Percentiles rank a stretch among this genome's conserved stretches.
phyloP scores from a whole-genome alignment of 225 moss, liverwort and hornwort genomes.

The Rhytidiadelphus loreus region DNA sequence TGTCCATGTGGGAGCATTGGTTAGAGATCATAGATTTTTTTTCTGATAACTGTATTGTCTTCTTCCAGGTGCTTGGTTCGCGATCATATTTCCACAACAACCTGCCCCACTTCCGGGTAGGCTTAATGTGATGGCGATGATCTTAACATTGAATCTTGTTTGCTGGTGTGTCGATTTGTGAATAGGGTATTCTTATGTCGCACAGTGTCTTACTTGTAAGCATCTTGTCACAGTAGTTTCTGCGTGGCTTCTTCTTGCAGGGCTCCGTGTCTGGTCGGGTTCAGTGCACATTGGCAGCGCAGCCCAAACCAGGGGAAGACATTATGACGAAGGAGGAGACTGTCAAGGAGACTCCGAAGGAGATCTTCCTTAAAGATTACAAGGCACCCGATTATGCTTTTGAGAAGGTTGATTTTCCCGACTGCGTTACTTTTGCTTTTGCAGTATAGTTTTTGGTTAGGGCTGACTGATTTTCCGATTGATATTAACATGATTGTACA shows the following conservation, averaged over 20 bases:
- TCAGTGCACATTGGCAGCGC: slow-evolving; percentile 39
- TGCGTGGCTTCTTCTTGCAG: slow-evolving; percentile 4
- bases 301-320: slow-evolving; percentile 20
- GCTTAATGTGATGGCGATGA: not conserved
- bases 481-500: not conserved
- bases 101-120: slow-evolving; percentile 15
- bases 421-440: not conserved
- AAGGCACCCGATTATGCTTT: slow-evolving; percentile 70
- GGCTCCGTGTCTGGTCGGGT: slow-evolving; percentile 10
- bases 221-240: not conserved
- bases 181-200: not conserved
- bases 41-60: not conserved
- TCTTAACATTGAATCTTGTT: not conserved
- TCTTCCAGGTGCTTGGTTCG: slow-evolving; percentile 24
- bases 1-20: not conserved
- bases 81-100: slow-evolving; percentile 3
- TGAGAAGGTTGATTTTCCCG: slow-evolving; percentile 32
- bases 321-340: slow-evolving; percentile 53
- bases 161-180: not conserved
- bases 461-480: not conserved
- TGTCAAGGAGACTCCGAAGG: slow-evolving; percentile 56
- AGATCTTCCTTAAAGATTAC: slow-evolving; percentile 84
- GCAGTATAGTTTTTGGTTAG: not conserved
- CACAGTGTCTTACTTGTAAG: not conserved
- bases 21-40: not conserved